Evolutionary conservation across 176 grass and related monocot genomes (phyloP), one percentile per base, ranked within the genome.

Genomic region (Bothriochloa decipiens): DNA sequence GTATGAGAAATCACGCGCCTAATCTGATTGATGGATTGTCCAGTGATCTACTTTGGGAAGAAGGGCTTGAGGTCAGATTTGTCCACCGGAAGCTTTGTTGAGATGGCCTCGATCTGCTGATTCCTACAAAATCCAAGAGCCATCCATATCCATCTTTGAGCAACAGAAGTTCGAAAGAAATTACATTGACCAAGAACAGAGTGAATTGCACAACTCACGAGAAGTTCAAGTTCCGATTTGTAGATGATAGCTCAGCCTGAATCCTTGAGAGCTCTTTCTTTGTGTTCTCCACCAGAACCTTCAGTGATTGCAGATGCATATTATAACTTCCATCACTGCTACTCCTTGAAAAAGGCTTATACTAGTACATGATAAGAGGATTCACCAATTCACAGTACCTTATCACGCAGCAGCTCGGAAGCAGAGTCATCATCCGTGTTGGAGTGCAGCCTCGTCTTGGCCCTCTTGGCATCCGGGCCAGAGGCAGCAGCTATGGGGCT

Each of bases 241-340:
- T 88, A 0, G 91, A 90, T 29, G 91, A 91, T 16, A 95, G 73
- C 74, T 95, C 91, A 3, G 87, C 88, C 83, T 95, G 93, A 65
- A 98, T 98, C 87, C 91, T 83, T 73, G 92, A 93, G 22, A 98
- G 92, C 57, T 98, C 95, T 81, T 91, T 90, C 90, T 93, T 95
- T 77, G 92, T 98, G 61, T 87, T 93, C 64, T 95, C 91, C 45
- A 90, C 91, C 66, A 93, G 75, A 63, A 93, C 87, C 95, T 98
- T 84, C 70, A 88, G 85, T 68, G 53, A 78, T 83, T 77, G 18
- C 33, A 81, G 41, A 75, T 4, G 70, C 29, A 72, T 26, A 67
- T 1, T 6, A 32, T 71, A 78, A 82, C 28, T 70, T 25, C 1
- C 1, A n/a, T 84, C 16, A 65, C n/a, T 11, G 23, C 1, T 15